phyloP scores from a whole-genome alignment of 1,284 basidiomycete species.

The Cutaneotrichosporon cavernicola region DNA sequence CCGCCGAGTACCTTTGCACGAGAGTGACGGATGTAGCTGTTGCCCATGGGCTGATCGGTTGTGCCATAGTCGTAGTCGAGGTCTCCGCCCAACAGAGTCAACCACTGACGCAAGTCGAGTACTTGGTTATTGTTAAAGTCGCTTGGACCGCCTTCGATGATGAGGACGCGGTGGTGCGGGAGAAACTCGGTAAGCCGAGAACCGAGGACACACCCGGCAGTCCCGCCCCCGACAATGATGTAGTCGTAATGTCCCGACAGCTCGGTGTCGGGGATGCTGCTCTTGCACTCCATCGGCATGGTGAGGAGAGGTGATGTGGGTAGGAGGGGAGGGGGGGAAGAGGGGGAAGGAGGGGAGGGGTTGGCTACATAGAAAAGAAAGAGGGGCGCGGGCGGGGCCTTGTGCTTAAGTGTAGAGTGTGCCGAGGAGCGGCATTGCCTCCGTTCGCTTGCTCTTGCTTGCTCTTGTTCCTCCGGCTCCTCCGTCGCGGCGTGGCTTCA shows the following conservation, averaged over 20 bases:
- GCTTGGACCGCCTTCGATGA: slow-evolving; percentile 25
- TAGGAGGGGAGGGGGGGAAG: not conserved
- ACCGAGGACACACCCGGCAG: slow-evolving; percentile 65
- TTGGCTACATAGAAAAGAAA: not conserved
- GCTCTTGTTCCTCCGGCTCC: too few relatives aligned
- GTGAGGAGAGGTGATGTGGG: not conserved
- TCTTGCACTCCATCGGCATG: slow-evolving; percentile 16
- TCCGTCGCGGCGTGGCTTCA: not conserved
- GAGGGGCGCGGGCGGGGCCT: not conserved
- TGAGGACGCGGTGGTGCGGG: slow-evolving; percentile 26
- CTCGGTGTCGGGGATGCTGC: slow-evolving; percentile 9
- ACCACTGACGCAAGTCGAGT: slow-evolving; percentile 27
- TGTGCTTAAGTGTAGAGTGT: not conserved
- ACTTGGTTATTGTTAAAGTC: slow-evolving; percentile 23
- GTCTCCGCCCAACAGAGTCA: slow-evolving; percentile 24
- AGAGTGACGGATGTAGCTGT: slow-evolving; percentile 27
- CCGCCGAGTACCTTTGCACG: slow-evolving; percentile 27
- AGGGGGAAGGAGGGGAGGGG: too few relatives aligned
- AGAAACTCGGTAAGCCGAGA: slow-evolving; percentile 56
- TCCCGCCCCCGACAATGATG: slow-evolving; percentile 65
- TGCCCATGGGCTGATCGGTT: slow-evolving; percentile 25
- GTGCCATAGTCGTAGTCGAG: slow-evolving; percentile 29
- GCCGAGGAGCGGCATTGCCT: not conserved
- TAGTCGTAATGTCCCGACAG: slow-evolving; percentile 58
- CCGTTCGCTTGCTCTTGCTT: not conserved